phyloP scores from a whole-genome alignment of 257 asterid species.

The Solanum chilense region DNA sequence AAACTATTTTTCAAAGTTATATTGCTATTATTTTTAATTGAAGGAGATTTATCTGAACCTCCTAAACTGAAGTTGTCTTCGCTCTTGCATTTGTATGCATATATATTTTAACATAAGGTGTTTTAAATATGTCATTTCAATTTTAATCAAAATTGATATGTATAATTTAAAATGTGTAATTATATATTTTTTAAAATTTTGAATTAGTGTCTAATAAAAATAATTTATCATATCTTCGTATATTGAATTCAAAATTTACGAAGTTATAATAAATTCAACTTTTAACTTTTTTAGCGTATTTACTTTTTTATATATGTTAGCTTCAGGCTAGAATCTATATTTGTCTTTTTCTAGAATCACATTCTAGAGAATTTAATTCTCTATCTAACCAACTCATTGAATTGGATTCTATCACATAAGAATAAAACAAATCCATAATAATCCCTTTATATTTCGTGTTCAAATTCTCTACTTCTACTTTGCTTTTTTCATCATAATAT shows the following conservation, averaged over 20 bases:
- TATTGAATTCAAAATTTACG: too few species aligned
- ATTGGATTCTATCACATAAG: neutral
- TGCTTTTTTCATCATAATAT: neutral
- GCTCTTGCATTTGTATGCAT: too few species aligned
- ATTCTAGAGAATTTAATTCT: neutral
- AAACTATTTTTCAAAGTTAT: too few species aligned
- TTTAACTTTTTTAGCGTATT: neutral
- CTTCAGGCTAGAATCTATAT: neutral
- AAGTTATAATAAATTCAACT: rapidly evolving
- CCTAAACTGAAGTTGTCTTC: too few species aligned
- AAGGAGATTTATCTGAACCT: too few species aligned
- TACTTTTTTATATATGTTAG: too few species aligned
- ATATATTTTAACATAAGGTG: too few species aligned
- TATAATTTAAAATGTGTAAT: neutral
- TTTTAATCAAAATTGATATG: neutral
- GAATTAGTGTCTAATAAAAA: neutral
- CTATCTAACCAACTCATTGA: neutral
- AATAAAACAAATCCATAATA: neutral
- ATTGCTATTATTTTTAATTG: too few species aligned
- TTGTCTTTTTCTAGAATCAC: neutral
- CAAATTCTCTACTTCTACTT: neutral
- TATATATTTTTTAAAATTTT: too few species aligned
- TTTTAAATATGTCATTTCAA: too few species aligned
- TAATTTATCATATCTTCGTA: too few species aligned
- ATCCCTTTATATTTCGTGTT: neutral